phyloP scores from a whole-genome alignment of 805 yeast genomes.

The Metschnikowia lunata region DNA sequence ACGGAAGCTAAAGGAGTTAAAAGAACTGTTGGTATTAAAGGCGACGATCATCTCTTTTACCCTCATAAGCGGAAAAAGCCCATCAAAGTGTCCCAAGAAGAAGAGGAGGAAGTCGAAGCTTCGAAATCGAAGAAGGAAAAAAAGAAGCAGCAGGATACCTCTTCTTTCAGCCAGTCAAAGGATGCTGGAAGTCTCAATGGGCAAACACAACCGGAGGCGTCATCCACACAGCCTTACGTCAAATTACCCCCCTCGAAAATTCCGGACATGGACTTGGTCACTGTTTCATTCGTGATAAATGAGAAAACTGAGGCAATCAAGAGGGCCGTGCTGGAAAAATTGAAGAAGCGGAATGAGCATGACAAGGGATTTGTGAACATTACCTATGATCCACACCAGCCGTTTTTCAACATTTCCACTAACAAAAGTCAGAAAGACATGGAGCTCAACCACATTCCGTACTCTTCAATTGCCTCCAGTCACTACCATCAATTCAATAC shows the following conservation, averaged over 20 bases:
- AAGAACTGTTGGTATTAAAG: constrained; percentile 69
- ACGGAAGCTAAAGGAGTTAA: constrained; percentile 68
- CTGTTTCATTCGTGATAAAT: constrained; percentile 68
- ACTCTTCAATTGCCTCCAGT: constrained; percentile 68
- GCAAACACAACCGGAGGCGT: constrained; percentile 17
- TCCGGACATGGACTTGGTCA: constrained; percentile 85
- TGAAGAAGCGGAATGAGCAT: constrained; percentile 64
- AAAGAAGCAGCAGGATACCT: constrained; percentile 12
- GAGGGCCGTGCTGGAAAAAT: constrained; percentile 79
- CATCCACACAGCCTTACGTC: constrained; percentile 70
- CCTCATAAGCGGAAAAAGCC: constrained; percentile 69
- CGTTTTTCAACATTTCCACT: constrained; percentile 64
- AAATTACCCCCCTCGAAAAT: constrained; percentile 85
- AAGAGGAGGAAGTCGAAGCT: constrained; percentile 19
- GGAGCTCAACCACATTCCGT: constrained; percentile 66
- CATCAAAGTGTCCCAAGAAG: constrained; percentile 33
- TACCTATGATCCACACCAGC: constrained; percentile 83
- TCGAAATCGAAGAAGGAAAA: constrained; percentile 15
- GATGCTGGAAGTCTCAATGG: constrained; percentile 12
- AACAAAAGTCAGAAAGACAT: constrained; percentile 41
- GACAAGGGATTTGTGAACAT: constrained; percentile 77
- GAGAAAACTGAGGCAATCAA: constrained; percentile 76
- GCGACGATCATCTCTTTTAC: constrained; percentile 79
- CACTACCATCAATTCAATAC: constrained; percentile 62
- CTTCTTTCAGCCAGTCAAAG: constrained; percentile 14